Evolutionary conservation across 1,284 basidiomycete genomes (phyloP), one percentile per base, ranked within the genome.

Genomic region (Amylostereum areolatum): DNA sequence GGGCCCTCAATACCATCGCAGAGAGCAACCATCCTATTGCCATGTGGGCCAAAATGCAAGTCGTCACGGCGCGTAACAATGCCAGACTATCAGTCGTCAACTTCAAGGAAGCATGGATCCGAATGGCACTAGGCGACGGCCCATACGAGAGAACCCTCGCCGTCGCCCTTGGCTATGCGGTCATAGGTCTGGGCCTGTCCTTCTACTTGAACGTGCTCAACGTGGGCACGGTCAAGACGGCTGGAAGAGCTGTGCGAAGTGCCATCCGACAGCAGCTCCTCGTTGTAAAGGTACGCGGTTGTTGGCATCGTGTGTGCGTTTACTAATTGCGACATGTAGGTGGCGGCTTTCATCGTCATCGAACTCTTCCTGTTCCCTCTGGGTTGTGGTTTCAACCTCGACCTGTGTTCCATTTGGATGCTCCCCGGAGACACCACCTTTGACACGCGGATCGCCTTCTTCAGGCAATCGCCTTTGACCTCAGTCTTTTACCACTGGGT

Each of bases 401-500:
- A 95, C 65, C 59, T 88, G 12, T 92, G 85, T 60, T 85, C 88
- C 1, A 74, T 96, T 33, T 92, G 90, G 68, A 69, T 97, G 24
- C 92, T 97, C 67, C 83, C 87, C 0, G 81, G 27, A 28, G 56
- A 85, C 54, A 79, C 81, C 0, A 85, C 80, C 45, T 54, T 90
- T 33, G 66, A 74, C 18, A 77, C 81, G 7, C 74, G 81, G 35
- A 55, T 76, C n/a, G 73, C 68, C 3, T 92, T 84, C 72, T 77
- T 83, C 66, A 67, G 68, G 43, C 83, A 80, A 61, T 82, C 81
- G 3, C 90, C 91, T 0, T 66, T 92, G 48, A 87, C 89, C 0
- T 81, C 86, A 9, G 77, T 82, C 52, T 96, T 97, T 64, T 86
- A 92, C 50, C 89, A 92, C 56, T 97, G 95, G 93, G 79, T 96